Conservation (phyloP, 345 rosid species). For the Sonneratia caseolaris region DNA sequence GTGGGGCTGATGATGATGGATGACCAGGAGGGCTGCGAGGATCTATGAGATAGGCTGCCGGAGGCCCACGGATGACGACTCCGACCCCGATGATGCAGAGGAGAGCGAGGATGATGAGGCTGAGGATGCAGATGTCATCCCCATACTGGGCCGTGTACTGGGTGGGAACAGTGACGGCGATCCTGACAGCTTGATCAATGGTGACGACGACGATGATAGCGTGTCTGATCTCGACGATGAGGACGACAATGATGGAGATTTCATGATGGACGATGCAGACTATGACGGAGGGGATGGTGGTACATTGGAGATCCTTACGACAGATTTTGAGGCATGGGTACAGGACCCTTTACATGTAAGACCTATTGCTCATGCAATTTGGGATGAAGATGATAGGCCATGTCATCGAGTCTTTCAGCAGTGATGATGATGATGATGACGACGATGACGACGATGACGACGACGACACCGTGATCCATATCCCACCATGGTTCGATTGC, state of each 20-base stretch:
- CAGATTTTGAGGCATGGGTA: constrained; percentile 30
- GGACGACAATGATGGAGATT: constrained; percentile 52
- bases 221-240: constrained; percentile 54
- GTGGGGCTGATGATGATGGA: constrained; percentile 88
- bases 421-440: constrained; percentile 59
- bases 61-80: constrained; percentile 89
- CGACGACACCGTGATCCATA: no score
- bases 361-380: no score
- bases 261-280: constrained; percentile 40
- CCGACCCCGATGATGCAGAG: constrained; percentile 95
- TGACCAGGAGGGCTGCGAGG: constrained; percentile 91
- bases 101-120: constrained; percentile 82
- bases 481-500: no score
- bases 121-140: constrained; percentile 57
- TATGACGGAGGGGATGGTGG: constrained; percentile 46
- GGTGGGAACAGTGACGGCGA: constrained; percentile 73
- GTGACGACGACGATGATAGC: constrained; percentile 55
- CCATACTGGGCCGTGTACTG: constrained; percentile 45
- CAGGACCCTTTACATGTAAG: no score
- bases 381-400: constrained; percentile 56
- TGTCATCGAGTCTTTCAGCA: constrained; percentile 60
- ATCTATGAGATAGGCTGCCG: constrained; percentile 87
- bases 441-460: constrained; percentile 41
- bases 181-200: constrained; percentile 53
- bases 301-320: constrained; percentile 45